These are phyloP conservation scores for Talaromyces islandicus DNA, from an alignment of 2,329 filamentous ascomycete species.

Conservation along the genomic window DNA sequence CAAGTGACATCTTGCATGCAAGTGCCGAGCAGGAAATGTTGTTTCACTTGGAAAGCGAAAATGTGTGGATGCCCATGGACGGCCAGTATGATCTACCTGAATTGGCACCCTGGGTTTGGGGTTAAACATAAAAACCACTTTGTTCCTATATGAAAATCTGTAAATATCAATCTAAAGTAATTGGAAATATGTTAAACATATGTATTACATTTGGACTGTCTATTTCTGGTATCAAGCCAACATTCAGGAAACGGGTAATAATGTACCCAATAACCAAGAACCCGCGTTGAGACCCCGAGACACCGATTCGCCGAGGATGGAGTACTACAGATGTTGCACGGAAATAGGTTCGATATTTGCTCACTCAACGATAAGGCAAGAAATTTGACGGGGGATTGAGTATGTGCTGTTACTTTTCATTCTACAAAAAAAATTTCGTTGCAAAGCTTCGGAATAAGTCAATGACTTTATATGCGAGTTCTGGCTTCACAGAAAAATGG, in stretches of 20 bases:
- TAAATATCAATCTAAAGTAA: too few relatives aligned
- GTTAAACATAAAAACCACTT: background rate
- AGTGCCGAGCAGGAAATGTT: background rate
- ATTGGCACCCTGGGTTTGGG: slow-evolving; percentile 8
- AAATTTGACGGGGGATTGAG: too few relatives aligned
- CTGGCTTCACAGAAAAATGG: background rate
- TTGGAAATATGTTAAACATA: background rate
- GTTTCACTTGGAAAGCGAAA: background rate
- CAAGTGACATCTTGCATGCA: background rate
- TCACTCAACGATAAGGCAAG: too few relatives aligned
- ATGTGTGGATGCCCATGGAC: slow-evolving; percentile 5
- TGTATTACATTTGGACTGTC: background rate
- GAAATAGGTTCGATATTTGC: too few relatives aligned
- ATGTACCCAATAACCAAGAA: too few relatives aligned
- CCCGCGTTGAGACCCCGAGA: background rate
- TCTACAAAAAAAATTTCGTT: too few relatives aligned
- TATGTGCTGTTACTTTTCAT: too few relatives aligned
- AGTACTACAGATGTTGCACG: too few relatives aligned
- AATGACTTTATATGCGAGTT: too few relatives aligned
- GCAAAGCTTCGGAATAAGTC: too few relatives aligned
- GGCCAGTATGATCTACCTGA: slow-evolving; percentile 6
- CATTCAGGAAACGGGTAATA: background rate
- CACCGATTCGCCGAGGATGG: background rate
- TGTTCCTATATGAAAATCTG: background rate
- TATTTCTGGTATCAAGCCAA: background rate